Base-by-base conservation (phyloP, 352 stramenopile genomes). In the Phytophthora litchii region DNA sequence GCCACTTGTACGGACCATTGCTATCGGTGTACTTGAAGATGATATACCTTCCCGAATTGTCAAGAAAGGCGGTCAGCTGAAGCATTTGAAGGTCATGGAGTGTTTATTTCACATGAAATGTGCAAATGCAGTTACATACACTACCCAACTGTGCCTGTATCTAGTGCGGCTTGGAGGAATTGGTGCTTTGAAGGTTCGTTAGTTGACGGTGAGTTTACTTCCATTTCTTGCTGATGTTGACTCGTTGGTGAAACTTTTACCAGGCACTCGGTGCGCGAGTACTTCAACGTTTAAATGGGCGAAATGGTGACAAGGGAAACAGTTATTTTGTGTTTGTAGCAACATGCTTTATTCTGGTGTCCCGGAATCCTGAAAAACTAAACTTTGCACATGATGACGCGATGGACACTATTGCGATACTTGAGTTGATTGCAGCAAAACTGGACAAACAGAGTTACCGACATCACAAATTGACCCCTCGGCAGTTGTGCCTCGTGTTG, bases 321-420 rank as follows among this genome's bases (percentile, higher is more conserved):
- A 61, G 35, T 40, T 85, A 68, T 59, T 79, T 67, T 31, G 51
- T 83, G 2, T 81, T 83, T 65, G 57, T 54, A 29, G 63, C 70
- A 23, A 67, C 72, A n/a, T 81, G 77, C 45, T 83, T 87, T 29
- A 63, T 81, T 16, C 16, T 80, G 21, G 59, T 67, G 9, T 68
- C 61, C 19, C 37, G 42, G n/a, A 48, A 60, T 31, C 27, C 35
- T 12, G 43, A 64, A 31, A 51, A 21, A 16, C 20, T 67, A 5
- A 53, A 21, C n/a, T 48, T 64, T 46, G n/a, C 8, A 31, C 10
- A 25, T 32, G 35, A 47, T 16, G 49, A 70, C 16, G 17, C 34
- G 20, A 40, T 16, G 10, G 44, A 55, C 14, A 21, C 13, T 32
- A 50, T 55, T 45, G 53, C 16, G 16, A 57, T 73, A 60, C 36